Conservation (phyloP, 805 yeast species). For the Suhomyces sp. region DNA sequence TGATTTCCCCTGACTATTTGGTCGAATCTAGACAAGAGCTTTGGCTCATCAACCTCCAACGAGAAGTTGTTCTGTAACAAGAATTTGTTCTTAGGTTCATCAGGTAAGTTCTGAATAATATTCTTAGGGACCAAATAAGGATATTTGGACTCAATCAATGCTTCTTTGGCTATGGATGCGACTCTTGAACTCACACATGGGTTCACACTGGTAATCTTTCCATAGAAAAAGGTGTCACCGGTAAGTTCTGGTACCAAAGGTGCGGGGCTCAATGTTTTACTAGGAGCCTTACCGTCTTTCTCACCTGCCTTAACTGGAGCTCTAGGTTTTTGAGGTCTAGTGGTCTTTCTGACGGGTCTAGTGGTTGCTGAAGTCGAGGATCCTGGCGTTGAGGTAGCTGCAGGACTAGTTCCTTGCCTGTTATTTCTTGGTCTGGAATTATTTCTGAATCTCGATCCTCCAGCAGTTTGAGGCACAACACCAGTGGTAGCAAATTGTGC, state of each 20-base stretch:
- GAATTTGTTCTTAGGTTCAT: constrained; percentile 24
- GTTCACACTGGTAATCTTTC: constrained; percentile 31
- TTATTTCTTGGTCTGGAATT: neutral
- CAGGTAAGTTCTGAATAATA: constrained; percentile 23
- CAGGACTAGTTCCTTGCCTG: neutral
- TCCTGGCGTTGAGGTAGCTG: neutral
- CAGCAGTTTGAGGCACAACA: neutral
- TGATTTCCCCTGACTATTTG: constrained; percentile 33
- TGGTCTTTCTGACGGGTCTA: constrained; percentile 4
- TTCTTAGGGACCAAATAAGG: constrained; percentile 38
- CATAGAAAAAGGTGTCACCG: constrained; percentile 35
- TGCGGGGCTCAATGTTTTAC: constrained; percentile 4
- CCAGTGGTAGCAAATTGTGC: constrained; percentile 2
- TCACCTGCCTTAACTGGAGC: neutral
- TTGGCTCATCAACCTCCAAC: constrained; percentile 19
- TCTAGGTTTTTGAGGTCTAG: neutral
- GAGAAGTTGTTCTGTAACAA: constrained; percentile 30
- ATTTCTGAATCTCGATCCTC: constrained; percentile 3
- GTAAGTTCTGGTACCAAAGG: constrained; percentile 19
- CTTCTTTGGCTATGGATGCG: constrained; percentile 39
- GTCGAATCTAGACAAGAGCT: constrained; percentile 23
- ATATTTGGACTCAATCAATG: constrained; percentile 36
- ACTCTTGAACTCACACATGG: constrained; percentile 30
- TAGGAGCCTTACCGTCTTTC: constrained; percentile 3
- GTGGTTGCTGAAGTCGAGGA: neutral